phyloP scores from a whole-genome alignment of 1,139 yeast species.

The Taphrina deformans region DNA sequence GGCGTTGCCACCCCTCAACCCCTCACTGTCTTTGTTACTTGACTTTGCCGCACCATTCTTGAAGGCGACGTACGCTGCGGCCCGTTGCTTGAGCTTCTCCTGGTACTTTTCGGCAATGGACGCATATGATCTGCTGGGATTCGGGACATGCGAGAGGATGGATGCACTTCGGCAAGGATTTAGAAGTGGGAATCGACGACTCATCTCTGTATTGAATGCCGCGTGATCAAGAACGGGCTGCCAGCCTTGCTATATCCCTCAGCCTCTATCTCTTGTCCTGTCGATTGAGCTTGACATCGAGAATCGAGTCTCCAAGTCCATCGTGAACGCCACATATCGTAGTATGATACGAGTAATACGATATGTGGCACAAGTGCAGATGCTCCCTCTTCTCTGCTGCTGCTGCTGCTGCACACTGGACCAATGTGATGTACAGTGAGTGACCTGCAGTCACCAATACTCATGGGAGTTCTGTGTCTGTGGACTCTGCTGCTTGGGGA shows the following conservation, averaged over 20 bases:
- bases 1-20: constrained; percentile 15
- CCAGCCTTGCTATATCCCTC: no score
- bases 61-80: constrained; percentile 52
- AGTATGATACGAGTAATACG: background rate
- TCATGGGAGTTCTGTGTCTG: no score
- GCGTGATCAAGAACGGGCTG: no score
- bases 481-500: no score
- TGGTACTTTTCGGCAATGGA: constrained; percentile 42
- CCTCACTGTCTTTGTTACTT: constrained; percentile 54
- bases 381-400: no score
- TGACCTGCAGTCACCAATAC: no score
- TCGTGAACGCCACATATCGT: background rate
- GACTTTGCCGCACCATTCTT: constrained; percentile 64
- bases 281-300: no score
- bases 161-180: constrained; percentile 15
- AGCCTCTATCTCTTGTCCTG: background rate
- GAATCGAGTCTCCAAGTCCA: no score
- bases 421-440: no score
- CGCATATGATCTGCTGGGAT: constrained; percentile 3
- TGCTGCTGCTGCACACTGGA: no score
- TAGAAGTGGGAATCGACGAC: background rate
- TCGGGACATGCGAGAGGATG: constrained; percentile 4
- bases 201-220: background rate
- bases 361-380: no score
- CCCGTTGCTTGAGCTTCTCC: constrained; percentile 54